These are phyloP conservation scores for Coix lacrymajobi DNA, from an alignment of 176 grass and related monocot genomes.

Conservation along the genomic window DNA sequence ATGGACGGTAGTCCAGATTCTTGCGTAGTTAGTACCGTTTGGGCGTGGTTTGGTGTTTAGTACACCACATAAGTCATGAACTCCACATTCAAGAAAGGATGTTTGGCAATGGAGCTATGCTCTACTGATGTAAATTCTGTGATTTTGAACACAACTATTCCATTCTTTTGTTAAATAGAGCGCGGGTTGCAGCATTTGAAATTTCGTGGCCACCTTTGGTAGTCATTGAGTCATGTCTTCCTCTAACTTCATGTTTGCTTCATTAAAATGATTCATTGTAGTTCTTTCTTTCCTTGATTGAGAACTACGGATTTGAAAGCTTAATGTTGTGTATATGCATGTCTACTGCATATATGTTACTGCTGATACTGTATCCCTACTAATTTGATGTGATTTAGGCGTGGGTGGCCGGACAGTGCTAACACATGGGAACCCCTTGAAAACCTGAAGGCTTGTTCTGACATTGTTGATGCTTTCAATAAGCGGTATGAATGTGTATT, in stretches of 20 bases:
- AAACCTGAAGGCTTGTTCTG: conserved; percentile 60
- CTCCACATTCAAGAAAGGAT: background rate
- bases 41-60: background rate
- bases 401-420: conserved; percentile 66
- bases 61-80: background rate
- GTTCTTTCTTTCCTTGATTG: conserved; percentile 20
- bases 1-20: background rate
- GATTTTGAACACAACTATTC: background rate
- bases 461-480: conserved; percentile 69
- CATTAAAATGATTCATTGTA: conserved; percentile 20
- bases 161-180: background rate
- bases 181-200: background rate
- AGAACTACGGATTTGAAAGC: background rate
- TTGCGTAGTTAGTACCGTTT: background rate
- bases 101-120: background rate
- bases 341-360: background rate
- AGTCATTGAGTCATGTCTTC: background rate
- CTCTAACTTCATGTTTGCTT: conserved; percentile 8
- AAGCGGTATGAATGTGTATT: conserved; percentile 29
- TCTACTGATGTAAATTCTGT: background rate
- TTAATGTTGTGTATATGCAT: conserved; percentile 8
- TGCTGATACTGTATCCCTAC: background rate
- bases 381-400: conserved; percentile 35
- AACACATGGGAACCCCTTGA: conserved; percentile 88
- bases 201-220: conserved; percentile 2